Base-by-base conservation (phyloP, 257 asterid species). In the Euphrasia confusa region DNA sequence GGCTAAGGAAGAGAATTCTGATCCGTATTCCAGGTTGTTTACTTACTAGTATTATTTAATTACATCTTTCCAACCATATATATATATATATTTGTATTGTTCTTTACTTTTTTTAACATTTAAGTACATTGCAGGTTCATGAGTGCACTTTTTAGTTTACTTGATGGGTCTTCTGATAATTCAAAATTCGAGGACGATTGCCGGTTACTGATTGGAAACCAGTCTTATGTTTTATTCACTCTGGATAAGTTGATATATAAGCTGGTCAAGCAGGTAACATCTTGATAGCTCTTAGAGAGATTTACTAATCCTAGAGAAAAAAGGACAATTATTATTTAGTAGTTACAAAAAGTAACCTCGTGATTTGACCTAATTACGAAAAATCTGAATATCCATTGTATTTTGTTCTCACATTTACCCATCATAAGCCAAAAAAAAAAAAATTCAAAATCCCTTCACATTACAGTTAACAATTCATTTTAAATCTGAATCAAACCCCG, bases 151-250 rank as follows among this genome's bases (percentile, higher is more conserved):
- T 88, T 83, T 69, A 73, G 88, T 68, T 81, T 90, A 77, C 96
- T 90, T 5, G 96, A 87, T 74, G 97, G 97, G 64, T 83, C 96
- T 74, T 74, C 84, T 61, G 97, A 90, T 67, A 90, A 90, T 74
- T 18, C 93, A 18, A 90, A 81, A 81, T 90, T 80, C 21, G 97
- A 90, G 79, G 96, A 90, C 77, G 97, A 90, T 60, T 90, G 97
- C 71, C 90, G 96, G 27, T 78, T 90, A 15, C 73, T 85, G 54
- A 81, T 90, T 70, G 97, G 97, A 72, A 90, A 90, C 74, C 95
- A 87, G 68, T 85, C 97, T 42, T 90, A 90, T 65, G 76, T 90
- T 70, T 77, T 90, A 9, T 90, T 87, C 69, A 90, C 97, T 61
- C 75, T 90, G 80, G 97, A 90, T 77, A 90, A 90, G 78, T 74